Percentiles rank a stretch among this genome's conserved stretches.
These are phyloP conservation scores for Nakazawaea populi DNA, from an alignment of 805 yeast species.

Conservation along the genomic window DNA sequence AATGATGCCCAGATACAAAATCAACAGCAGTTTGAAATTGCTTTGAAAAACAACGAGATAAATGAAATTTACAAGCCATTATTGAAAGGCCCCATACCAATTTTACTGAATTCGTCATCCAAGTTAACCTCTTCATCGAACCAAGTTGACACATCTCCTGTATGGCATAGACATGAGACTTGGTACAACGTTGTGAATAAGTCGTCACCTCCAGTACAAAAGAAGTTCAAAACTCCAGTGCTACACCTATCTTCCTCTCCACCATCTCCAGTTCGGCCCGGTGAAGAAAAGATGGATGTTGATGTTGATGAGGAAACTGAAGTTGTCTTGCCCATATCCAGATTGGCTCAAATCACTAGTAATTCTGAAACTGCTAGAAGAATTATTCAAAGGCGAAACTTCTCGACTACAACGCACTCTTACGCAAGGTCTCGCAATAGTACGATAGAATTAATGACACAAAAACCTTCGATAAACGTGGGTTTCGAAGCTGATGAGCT, in stretches of 20 bases:
- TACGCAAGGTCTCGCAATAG: background rate
- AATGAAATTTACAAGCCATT: too few species aligned
- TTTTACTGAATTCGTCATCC: background rate
- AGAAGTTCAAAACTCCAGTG: background rate
- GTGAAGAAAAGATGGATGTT: too few species aligned
- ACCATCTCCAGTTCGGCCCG: background rate
- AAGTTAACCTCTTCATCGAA: background rate
- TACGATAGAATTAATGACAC: conserved; percentile 4
- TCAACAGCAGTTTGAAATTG: background rate
- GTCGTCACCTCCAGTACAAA: background rate
- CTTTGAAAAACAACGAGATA: background rate
- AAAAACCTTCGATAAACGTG: background rate
- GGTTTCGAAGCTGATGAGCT: background rate
- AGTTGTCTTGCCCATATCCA: background rate
- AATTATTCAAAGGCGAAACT: background rate
- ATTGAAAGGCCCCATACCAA: too few species aligned
- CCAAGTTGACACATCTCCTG: conserved; percentile 2
- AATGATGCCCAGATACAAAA: background rate
- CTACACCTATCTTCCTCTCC: background rate
- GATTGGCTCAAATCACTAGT: background rate
- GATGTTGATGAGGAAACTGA: background rate
- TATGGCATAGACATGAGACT: conserved; percentile 7
- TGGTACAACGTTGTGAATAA: conserved; percentile 1
- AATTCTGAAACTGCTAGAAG: background rate
- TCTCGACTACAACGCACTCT: background rate